Evolutionary conservation across 352 stramenopile genomes (phyloP).

Genomic region (Globisporangium cystogenes): DNA sequence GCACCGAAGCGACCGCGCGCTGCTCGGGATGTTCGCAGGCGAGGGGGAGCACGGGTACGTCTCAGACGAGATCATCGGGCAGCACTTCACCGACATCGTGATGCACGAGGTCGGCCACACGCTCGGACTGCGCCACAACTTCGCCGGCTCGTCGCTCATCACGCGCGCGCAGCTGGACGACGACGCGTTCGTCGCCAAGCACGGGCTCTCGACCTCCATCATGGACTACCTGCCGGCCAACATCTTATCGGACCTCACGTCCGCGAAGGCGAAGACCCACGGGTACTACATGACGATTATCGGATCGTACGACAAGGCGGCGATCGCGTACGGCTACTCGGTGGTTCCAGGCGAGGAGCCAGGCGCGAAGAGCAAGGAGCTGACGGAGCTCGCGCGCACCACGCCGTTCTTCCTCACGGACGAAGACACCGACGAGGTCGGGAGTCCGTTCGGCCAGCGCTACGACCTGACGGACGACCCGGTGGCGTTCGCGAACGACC

Average conservation of each 20-base stretch:
- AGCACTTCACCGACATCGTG: constrained; percentile 70
- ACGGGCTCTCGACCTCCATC: constrained; percentile 61
- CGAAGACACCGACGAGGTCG: constrained; percentile 30
- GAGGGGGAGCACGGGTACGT: constrained; percentile 19
- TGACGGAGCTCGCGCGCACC: constrained; percentile 35
- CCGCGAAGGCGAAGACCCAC: constrained; percentile 25
- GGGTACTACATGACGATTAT: constrained; percentile 67
- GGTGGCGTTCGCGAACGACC: constrained; percentile 52
- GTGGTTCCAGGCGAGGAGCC: constrained; percentile 35
- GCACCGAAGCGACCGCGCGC: constrained; percentile 33
- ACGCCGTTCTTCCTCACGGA: constrained; percentile 63
- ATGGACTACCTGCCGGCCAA: constrained; percentile 88
- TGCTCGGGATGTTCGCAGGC: constrained; percentile 28
- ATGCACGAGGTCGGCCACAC: constrained; percentile 90
- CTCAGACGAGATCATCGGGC: constrained; percentile 48
- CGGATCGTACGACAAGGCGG: constrained; percentile 71
- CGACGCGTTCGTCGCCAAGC: constrained; percentile 31
- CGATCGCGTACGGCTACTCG: constrained; percentile 85
- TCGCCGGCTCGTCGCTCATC: constrained; percentile 50
- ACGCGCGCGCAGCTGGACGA: constrained; percentile 54
- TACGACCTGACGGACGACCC: constrained; percentile 59
- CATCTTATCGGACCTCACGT: constrained; percentile 67
- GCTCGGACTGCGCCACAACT: constrained; percentile 85
- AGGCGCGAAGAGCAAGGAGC: constrained; percentile 28
- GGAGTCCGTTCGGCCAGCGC: constrained; percentile 45